These are phyloP conservation scores for Kwoniella sp. DNA, from an alignment of 768 basidiomycete genomes.

Conservation along the genomic window DNA sequence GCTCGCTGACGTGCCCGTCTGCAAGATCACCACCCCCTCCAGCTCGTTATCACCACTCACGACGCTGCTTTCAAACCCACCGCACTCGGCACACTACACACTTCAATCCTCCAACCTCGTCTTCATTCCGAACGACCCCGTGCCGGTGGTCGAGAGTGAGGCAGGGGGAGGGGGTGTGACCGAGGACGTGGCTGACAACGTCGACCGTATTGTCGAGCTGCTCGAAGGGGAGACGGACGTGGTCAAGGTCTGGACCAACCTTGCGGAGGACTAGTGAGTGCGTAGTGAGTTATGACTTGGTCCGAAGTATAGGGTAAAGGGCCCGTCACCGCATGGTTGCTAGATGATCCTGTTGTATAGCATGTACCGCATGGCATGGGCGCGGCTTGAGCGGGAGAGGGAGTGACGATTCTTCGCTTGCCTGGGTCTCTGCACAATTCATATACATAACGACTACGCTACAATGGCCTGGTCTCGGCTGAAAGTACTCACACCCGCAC, in stretches of 20 bases:
- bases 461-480: too few species aligned
- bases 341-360: too few species aligned
- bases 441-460: too few species aligned
- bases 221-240: slow-evolving; percentile 45
- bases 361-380: too few species aligned
- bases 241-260: slow-evolving; percentile 47
- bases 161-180: slow-evolving; percentile 26
- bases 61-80: slow-evolving; percentile 4
- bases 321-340: too few species aligned
- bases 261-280: slow-evolving; percentile 19
- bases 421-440: too few species aligned
- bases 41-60: slow-evolving; percentile 7
- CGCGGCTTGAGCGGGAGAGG: too few species aligned
- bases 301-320: too few species aligned
- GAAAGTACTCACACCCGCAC: too few species aligned
- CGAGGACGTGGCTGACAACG: slow-evolving; percentile 34
- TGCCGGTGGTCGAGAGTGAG: slow-evolving; percentile 21
- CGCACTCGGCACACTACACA: slow-evolving; percentile 7
- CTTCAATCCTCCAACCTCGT: slow-evolving; percentile 38
- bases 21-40: slow-evolving; percentile 23
- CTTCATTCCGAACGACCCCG: slow-evolving; percentile 32
- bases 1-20: not conserved
- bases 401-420: too few species aligned
- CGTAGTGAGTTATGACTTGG: too few species aligned
- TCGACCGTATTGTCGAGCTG: slow-evolving; percentile 30